Percentiles rank a stretch among this genome's conserved stretches.
These are phyloP conservation scores for Straminergon stramineum DNA, from an alignment of 225 moss, liverwort and hornwort species.

Conservation along the genomic window DNA sequence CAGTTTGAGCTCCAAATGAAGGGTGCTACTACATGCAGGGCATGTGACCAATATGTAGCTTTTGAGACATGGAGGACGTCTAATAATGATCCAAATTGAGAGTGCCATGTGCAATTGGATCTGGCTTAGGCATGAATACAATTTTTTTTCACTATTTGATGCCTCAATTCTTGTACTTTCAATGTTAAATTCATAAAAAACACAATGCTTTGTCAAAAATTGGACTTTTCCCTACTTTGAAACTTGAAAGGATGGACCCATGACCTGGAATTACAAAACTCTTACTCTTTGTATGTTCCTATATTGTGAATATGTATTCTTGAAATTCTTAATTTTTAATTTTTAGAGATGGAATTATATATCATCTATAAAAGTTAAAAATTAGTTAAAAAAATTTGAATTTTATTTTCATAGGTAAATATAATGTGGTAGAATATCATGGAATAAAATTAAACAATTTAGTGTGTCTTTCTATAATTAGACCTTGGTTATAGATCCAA, in stretches of 20 bases:
- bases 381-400: no score
- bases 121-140: fast-evolving
- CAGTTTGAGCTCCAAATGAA: fast-evolving
- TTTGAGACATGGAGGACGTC: no score
- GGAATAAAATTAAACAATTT: not conserved
- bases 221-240: not conserved
- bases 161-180: not conserved
- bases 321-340: not conserved
- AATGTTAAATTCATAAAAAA: not conserved
- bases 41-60: not conserved
- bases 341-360: not conserved
- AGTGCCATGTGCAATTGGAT: no score
- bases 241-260: fast-evolving
- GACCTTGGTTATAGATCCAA: fast-evolving
- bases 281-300: not conserved
- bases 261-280: not conserved
- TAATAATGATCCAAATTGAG: not conserved
- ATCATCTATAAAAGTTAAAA: not conserved
- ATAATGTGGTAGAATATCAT: not conserved
- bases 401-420: not conserved
- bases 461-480: not conserved
- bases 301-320: not conserved
- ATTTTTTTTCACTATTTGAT: no score
- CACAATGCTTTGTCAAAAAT: not conserved
- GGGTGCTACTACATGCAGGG: not conserved